Evolutionary conservation across 768 basidiomycete species (phyloP), one percentile per base, ranked within the genome.

Genomic region (Suillus hirtellus): DNA sequence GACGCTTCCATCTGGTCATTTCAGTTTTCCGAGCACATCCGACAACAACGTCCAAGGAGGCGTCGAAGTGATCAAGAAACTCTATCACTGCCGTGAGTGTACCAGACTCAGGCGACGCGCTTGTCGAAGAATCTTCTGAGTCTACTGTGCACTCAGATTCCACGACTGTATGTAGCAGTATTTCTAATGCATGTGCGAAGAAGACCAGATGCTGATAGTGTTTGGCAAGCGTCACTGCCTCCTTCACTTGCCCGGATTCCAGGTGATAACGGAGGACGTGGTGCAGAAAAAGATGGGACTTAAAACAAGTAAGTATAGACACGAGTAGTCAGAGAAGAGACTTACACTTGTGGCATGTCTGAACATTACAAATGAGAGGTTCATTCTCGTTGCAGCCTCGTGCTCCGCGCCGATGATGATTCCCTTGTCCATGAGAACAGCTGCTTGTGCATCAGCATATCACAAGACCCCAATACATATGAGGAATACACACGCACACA

Each of bases 361-460:
- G 77, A 96, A 98, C 79, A 96, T 89, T 15, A 90, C 89, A 72
- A 97, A 97, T 2, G 95, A 86, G 10, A 98, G 78, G 62, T 89
- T 91, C 31, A 82, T 77, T 60, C 92, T 84, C 17, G 89, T 82
- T 3, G 87, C 89, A 3, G 86, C 85, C 74, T 99, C 96, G 63
- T 95, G 87, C 67, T 98, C 96, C 34, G 91, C 93, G 9, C 96
- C 96, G 68, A 98, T 95, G 66, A 99, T 95, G 67, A 99, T 97
- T 1, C 96, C 96, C 72, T 98, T 99, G 75, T 98, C 96, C 95
- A 99, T 99, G 31, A 99, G 83, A 8, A 95, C 95, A 63, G 96
- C 96, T 99, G 17, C 19, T 58, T 19, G 38, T 69, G 40, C 53
- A 56, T 35, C 46, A 27, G 19, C 6, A 49, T 50, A 69, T 24